Base-by-base conservation (phyloP, 331 rosid species). In the Quercus phellos region DNA sequence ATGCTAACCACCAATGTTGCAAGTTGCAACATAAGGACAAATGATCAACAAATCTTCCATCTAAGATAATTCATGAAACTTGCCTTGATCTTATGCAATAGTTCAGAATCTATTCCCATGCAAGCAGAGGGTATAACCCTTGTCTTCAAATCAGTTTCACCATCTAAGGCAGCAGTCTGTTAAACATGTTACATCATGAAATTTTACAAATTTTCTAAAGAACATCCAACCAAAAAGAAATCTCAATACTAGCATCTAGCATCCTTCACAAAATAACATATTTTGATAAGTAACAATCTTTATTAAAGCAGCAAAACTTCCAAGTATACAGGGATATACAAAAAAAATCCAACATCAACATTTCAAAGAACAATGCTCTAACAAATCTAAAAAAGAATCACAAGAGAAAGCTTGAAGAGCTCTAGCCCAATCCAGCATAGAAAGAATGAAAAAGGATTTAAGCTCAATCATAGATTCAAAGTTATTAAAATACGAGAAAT, bases 161-260 rank as follows among this genome's bases (percentile, higher is more conserved):
- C 99, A 87, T 95, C 99, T 76, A 95, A 77, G 22, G 99, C 99
- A 76, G 99, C 73, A 73, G 99, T 95, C 98, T 95, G 90, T 54
- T 83, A 63, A 76, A 75, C 54, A 79, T 70, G 78, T 32, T 80
- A 82, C 17, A 51, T 67, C 29, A 81, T 90, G 68, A 87, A 85
- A 71, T 67, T 55, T 74, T 72, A 51, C 70, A 80, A 78, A 83
- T 84, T 78, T 30, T 59, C 29, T 35, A 55, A 75, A 30, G 73
- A 71, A 22, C 32, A 58, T 22, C 30, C 32, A 22, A 58, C 26
- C 50, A 17, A 18, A 66, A 61, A 61, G n/a, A 27, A 61, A 61
- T 16, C 21, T 34, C 68, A 61, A 58, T 58, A 58, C 30, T 17
- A 12, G 16, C 53, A 46, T 46, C 16, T 46, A 46, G 17, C 53